Evolutionary conservation across 2,329 filamentous ascomycete species (phyloP), one percentile per base, ranked within the genome.

Genomic region (Diplodia scrobiculata): DNA sequence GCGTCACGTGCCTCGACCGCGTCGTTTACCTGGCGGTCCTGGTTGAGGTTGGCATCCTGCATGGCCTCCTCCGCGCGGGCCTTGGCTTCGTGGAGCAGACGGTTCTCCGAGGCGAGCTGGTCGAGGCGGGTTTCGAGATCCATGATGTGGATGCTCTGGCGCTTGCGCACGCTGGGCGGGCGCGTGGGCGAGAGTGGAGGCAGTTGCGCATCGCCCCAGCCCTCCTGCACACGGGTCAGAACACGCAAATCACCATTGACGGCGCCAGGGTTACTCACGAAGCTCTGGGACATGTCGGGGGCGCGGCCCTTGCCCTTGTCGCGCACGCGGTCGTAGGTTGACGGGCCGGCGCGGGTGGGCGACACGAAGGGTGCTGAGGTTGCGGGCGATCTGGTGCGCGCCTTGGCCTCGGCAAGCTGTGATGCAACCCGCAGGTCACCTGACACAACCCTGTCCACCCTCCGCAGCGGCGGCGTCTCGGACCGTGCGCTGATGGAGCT

Each of bases 141-240:
- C 75, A 85, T 80, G 68, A 98, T 88, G 80, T 98, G 94, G 89
- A 98, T 94, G 84, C 94, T 98, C 80, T 97, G 95, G 75, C 94
- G 91, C 76, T 94, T 93, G 73, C 94, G 93, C 86, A 99, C 91
- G 83, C 92, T 97, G 75, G 93, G 92, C 73, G 95, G 93, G 79
- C 94, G 89, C 72, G 92, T 96, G 65, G 95, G 95, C 73, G 95
- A 98, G 74, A 90, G 88, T 74, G 94, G 92, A 76, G 92, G 96
- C 76, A 89, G 89, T 76, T 90, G 91, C 79, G 91, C 91, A 81
- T 96, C 92, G 80, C 94, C 94, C 83, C 88, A 93, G 81, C 92
- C 94, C 86, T 97, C 92, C 93, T 97, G 82, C 65, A 73, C 72
- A 71, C 75, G 67, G 75, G 75, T 70, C 63, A 58, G 63, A 38